Evolutionary conservation across 331 rosid genomes (phyloP).

Genomic region (Quercus tomentella): DNA sequence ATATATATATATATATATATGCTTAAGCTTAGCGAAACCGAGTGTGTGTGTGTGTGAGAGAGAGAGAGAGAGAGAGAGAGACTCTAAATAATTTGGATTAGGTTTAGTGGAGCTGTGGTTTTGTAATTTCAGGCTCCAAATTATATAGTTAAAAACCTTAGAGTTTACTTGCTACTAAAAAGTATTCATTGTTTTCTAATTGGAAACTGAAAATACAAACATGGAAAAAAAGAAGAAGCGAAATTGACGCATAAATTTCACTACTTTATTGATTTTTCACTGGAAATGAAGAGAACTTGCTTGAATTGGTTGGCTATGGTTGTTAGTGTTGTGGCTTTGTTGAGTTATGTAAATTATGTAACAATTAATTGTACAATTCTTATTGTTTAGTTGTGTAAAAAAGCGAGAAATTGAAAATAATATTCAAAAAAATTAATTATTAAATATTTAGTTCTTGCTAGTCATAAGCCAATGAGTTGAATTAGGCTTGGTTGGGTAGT

Average conservation of each 20-base stretch:
- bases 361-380: not conserved
- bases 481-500: not conserved
- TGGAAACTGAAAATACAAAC: not conserved
- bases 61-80: not conserved
- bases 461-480: not conserved
- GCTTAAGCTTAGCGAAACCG: not conserved
- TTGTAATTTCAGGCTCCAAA: not conserved
- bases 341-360: slow-evolving; percentile 6
- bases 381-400: not conserved
- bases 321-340: slow-evolving; percentile 9
- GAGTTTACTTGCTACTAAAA: not conserved
- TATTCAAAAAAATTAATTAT: not conserved
- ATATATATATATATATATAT: not conserved
- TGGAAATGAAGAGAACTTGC: slow-evolving; percentile 1
- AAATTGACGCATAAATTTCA: not conserved
- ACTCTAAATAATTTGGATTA: not conserved
- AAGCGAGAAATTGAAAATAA: not conserved
- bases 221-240: not conserved
- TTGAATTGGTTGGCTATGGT: slow-evolving; percentile 18
- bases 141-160: not conserved
- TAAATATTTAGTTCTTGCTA: not conserved
- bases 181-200: not conserved
- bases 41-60: not conserved
- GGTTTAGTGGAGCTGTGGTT: not conserved
- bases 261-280: not conserved